These are phyloP conservation scores for Trapa bicornis DNA, from an alignment of 345 rosid genomes.

Conservation along the genomic window DNA sequence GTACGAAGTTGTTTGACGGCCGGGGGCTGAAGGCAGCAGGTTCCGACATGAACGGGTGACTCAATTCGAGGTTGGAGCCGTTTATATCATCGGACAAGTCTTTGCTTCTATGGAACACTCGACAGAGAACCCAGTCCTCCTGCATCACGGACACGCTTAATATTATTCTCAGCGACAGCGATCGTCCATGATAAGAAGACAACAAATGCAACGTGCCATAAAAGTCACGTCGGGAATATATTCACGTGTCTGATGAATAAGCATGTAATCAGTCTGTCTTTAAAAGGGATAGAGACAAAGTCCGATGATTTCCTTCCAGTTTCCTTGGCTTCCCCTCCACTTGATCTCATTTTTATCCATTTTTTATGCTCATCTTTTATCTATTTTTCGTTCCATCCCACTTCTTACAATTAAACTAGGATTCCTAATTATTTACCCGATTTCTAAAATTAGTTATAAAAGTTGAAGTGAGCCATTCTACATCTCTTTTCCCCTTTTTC, in stretches of 20 bases:
- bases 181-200: no score
- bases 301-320: slow-evolving; percentile 1
- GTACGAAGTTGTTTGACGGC: slow-evolving; percentile 3
- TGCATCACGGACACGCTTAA: slow-evolving; percentile 13
- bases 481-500: no score
- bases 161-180: no score
- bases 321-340: background rate
- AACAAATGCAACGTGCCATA: background rate
- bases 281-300: background rate
- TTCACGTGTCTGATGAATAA: background rate
- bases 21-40: slow-evolving; percentile 14
- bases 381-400: no score
- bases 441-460: no score
- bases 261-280: background rate
- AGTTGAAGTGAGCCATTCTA: no score
- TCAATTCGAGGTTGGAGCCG: slow-evolving; percentile 10
- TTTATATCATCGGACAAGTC: slow-evolving; percentile 12
- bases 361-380: background rate
- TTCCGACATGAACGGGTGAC: slow-evolving; percentile 20
- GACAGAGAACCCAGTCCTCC: slow-evolving; percentile 97
- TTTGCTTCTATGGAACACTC: slow-evolving; percentile 76
- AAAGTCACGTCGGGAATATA: background rate
- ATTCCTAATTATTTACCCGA: no score
- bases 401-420: no score
- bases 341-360: background rate